A percentile compares a stretch with the other conserved stretches of the same genome.
Conservation (phyloP, 1,284 basidiomycete species). For the Gomphus bonarii region DNA sequence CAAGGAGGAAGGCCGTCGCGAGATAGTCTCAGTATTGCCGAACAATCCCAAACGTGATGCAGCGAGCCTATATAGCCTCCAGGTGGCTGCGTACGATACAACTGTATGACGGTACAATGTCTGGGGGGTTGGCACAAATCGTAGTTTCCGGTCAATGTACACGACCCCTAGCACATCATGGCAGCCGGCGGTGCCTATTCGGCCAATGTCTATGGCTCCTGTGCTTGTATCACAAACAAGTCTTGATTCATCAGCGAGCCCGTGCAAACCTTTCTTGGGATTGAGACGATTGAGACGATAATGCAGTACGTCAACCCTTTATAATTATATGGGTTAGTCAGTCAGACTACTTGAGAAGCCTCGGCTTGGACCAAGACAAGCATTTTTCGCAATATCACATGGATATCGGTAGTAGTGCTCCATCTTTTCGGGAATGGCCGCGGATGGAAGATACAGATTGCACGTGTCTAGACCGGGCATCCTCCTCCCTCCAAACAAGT, state of each 20-base stretch:
- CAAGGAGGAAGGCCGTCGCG: constrained; percentile 47
- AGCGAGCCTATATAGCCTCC: constrained; percentile 3
- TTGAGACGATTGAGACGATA: constrained; percentile 76
- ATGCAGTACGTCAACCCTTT: constrained; percentile 68
- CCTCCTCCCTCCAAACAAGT: too few species aligned
- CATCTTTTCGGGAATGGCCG: constrained; percentile 26
- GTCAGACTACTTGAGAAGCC: constrained; percentile 28
- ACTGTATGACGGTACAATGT: constrained; percentile 7
- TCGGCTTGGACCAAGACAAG: constrained; percentile 63
- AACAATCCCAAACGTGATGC: constrained; percentile 4
- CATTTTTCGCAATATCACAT: constrained; percentile 28
- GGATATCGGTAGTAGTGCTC: constrained; percentile 29
- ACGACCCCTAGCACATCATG: constrained; percentile 7
- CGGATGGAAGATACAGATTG: too few species aligned
- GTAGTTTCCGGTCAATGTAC: constrained; percentile 11
- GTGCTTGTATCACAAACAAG: constrained; percentile 24
- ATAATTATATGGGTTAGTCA: constrained; percentile 8
- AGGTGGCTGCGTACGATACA: not conserved
- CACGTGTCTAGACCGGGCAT: too few species aligned
- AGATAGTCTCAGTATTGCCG: constrained; percentile 2
- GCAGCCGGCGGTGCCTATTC: not conserved
- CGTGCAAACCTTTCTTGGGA: constrained; percentile 73
- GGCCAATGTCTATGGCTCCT: constrained; percentile 8
- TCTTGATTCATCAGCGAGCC: constrained; percentile 53
- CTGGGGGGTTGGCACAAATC: too few species aligned